phyloP scores from a whole-genome alignment of 495 filamentous ascomycete species.

The Mytilinidion resinicola region DNA sequence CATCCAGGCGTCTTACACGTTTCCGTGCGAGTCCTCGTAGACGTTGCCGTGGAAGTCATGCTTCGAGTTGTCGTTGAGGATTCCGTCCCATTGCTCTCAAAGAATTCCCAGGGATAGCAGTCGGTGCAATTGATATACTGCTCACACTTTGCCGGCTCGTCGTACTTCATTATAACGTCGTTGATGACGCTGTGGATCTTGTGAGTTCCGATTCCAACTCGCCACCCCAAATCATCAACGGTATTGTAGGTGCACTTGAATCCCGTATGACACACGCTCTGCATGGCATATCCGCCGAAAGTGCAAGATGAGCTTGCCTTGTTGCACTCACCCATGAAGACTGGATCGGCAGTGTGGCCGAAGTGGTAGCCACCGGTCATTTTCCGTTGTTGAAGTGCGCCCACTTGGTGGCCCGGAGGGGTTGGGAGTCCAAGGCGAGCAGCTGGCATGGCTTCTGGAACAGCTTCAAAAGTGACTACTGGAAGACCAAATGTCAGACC shows the following conservation, averaged over 20 bases:
- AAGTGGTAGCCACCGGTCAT: conserved; percentile 85
- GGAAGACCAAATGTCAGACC: conserved; percentile 88
- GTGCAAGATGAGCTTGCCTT: conserved; percentile 80
- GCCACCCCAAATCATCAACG: conserved; percentile 82
- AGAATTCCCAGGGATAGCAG: conserved; percentile 91
- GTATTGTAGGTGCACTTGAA: conserved; percentile 85
- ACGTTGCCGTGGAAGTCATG: conserved; percentile 40
- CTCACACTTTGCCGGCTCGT: conserved; percentile 68
- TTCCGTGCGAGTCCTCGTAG: conserved; percentile 59
- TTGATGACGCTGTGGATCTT: conserved; percentile 77
- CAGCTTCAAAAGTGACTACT: conserved; percentile 81
- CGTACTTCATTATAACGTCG: conserved; percentile 78
- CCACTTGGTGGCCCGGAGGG: conserved; percentile 68
- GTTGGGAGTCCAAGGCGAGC: conserved; percentile 77
- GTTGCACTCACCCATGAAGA: conserved; percentile 92
- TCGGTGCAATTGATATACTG: conserved; percentile 73
- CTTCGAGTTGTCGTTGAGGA: conserved; percentile 57
- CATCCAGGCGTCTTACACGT: conserved; percentile 87
- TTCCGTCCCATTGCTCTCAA: conserved; percentile 79
- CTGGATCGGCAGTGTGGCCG: conserved; percentile 90
- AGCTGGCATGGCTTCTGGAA: conserved; percentile 82
- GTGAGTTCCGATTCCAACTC: conserved; percentile 78
- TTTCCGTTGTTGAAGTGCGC: conserved; percentile 59
- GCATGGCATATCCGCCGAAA: conserved; percentile 89
- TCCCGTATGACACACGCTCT: conserved; percentile 85